Base-by-base conservation (phyloP, 371 early-diverging fungal species). In the Mycotypha africana region DNA sequence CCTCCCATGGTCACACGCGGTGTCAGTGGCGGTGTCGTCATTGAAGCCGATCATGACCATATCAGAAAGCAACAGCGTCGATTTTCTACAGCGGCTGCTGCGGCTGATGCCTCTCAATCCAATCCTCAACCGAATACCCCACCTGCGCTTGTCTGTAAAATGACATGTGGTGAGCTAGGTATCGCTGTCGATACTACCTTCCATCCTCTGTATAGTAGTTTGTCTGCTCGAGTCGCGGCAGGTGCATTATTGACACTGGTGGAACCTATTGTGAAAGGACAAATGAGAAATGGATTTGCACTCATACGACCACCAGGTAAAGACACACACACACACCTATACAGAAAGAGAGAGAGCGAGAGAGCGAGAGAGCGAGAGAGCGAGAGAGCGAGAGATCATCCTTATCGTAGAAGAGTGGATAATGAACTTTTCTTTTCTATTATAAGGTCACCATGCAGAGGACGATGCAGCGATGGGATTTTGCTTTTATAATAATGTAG, bases 401-500 rank as follows among this genome's bases (percentile, higher is more conserved):
- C n/a, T n/a, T n/a, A n/a, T n/a, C n/a, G n/a, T n/a, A 16, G 21
- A 39, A 16, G 30, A 11, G 3, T n/a, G n/a, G n/a, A n/a, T 25
- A 41, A 2, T 41, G 0, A 15, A 8, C 30, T n/a, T 41, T 30
- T 25, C 7, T 15, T 11, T 24, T 9, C 21, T 47, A 23, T 40
- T 47, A 4, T 8, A 11, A 67, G 71, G 74, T 2, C 85, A 84
- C 58, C 85, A 84, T 45, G 82, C 85, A 15, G 83, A 84, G 57
- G 67, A 73, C 36, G 74, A 81, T 47, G 65, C 63, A 24, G 82
- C 79, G 11, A 84, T 80, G 84, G 85, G 85, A 4, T 84, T 76
- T 52, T 84, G 85, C 37, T 76, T 80, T 40, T 82, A 76, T 54
- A 84, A 84, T 53, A 84, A 83, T 51, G 82, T 81, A 6, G 84